Percentiles rank a stretch among this genome's conserved stretches.
phyloP scores from a whole-genome alignment of 805 yeast genomes.

The Candida lessepsii region DNA sequence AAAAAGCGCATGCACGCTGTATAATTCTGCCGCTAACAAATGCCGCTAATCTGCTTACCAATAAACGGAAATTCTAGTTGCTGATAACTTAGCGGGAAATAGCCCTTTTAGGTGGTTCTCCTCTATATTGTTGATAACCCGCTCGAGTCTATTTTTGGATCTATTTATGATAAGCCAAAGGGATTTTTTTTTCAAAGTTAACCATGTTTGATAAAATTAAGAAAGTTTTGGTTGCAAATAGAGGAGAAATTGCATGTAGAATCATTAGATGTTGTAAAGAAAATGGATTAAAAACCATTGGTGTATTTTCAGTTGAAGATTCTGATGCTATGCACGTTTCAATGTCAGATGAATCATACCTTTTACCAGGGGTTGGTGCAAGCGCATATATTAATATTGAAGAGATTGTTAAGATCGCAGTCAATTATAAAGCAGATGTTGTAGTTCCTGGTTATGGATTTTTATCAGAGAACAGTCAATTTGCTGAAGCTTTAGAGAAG shows the following conservation, averaged over 20 bases:
- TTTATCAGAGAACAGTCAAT: constrained; percentile 92
- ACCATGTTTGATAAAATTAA: constrained; percentile 8
- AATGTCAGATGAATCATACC: constrained; percentile 79
- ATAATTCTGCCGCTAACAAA: background rate
- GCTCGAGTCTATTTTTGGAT: too few species aligned
- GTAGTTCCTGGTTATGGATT: constrained; percentile 98
- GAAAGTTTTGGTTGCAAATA: constrained; percentile 55
- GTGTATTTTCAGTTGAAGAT: constrained; percentile 89
- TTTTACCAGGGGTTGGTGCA: constrained; percentile 80
- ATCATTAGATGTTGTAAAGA: constrained; percentile 84
- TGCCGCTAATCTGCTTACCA: too few species aligned
- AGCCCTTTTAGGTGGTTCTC: background rate
- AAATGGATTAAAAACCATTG: constrained; percentile 72
- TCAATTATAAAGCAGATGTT: constrained; percentile 78
- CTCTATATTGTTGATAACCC: background rate
- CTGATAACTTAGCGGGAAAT: background rate
- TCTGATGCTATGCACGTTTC: constrained; percentile 82
- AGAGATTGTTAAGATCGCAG: constrained; percentile 82
- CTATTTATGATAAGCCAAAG: too few species aligned
- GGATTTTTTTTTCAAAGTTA: background rate
- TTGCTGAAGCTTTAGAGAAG: constrained; percentile 77
- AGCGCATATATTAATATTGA: constrained; percentile 86
- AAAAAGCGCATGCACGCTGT: background rate
- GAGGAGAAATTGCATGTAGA: constrained; percentile 97
- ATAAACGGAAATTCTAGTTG: too few species aligned